A percentile compares a stretch with the other conserved stretches of the same genome.
Evolutionary conservation across 257 asterid species (phyloP).

Genomic region (Solanum boliviense): DNA sequence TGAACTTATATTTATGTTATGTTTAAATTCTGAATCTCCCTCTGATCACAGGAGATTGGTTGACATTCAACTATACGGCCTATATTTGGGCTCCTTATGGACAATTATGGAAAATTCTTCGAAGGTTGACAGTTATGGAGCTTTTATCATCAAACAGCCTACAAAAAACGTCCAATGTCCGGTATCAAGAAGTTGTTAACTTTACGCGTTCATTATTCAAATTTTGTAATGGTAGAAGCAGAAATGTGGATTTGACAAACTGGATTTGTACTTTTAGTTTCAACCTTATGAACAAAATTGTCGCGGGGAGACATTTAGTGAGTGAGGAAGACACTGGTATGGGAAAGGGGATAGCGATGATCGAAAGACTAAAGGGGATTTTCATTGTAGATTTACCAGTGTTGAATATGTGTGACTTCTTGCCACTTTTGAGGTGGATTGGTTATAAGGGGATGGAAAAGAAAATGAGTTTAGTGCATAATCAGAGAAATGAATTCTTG

Average conservation of each 20-base stretch:
- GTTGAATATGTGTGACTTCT: constrained; percentile 13
- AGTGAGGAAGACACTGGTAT: constrained; percentile 21
- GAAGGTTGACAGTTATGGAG: constrained; percentile 23
- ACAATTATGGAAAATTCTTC: constrained; percentile 30
- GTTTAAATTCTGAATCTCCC: neutral
- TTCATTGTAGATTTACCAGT: constrained; percentile 5
- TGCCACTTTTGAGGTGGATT: constrained; percentile 17
- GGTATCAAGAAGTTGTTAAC: constrained; percentile 20
- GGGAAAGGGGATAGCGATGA: constrained; percentile 14
- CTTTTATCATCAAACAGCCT: constrained; percentile 32
- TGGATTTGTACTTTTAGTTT: constrained; percentile 17
- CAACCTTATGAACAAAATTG: constrained; percentile 20
- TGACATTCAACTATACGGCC: constrained; percentile 24
- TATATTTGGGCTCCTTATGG: constrained; percentile 25
- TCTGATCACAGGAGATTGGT: constrained; percentile 2
- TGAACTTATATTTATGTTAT: neutral
- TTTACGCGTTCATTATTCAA: constrained; percentile 7
- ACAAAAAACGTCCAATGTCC: constrained; percentile 14
- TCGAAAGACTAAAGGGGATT: constrained; percentile 7
- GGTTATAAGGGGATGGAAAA: constrained; percentile 7
- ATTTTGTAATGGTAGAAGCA: neutral
- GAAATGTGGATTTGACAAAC: constrained; percentile 24
- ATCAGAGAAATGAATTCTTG: constrained; percentile 8
- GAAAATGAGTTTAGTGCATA: neutral
- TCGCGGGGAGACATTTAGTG: constrained; percentile 24